phyloP scores from a whole-genome alignment of 371 early-diverging fungal species.

The Apophysomyces elegans region DNA sequence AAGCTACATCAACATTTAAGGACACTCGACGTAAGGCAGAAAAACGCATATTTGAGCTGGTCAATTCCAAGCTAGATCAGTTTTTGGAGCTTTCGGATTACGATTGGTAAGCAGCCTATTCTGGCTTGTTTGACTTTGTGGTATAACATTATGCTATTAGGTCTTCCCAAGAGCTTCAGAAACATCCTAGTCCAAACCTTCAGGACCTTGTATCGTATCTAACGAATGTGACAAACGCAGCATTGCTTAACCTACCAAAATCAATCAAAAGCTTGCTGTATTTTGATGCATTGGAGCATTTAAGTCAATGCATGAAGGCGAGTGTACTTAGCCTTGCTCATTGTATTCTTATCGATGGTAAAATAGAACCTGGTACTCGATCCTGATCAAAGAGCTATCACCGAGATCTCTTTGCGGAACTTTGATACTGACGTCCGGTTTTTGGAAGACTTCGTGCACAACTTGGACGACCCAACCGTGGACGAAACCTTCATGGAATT shows the following conservation, averaged over 20 bases:
- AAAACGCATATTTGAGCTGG: conserved; percentile 78
- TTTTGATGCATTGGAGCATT: conserved; percentile 77
- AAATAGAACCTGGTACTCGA: conserved; percentile 61
- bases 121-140: not conserved
- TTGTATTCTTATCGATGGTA: not conserved
- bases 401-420: conserved; percentile 63
- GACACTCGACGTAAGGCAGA: conserved; percentile 77
- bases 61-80: conserved; percentile 82
- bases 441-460: conserved; percentile 72
- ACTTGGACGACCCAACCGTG: conserved; percentile 68
- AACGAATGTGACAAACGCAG: conserved; percentile 72
- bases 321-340: not conserved
- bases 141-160: conserved; percentile 12
- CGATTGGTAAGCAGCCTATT: conserved; percentile 65
- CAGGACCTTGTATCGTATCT: conserved; percentile 77
- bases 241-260: conserved; percentile 71
- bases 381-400: conserved; percentile 68
- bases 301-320: conserved; percentile 69
- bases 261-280: conserved; percentile 73
- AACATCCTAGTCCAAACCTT: conserved; percentile 67
- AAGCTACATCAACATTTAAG: conserved; percentile 73
- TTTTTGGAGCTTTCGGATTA: conserved; percentile 82
- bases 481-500: conserved; percentile 75
- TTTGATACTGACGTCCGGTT: conserved; percentile 77
- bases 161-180: conserved; percentile 43